A percentile compares a stretch with the other conserved stretches of the same genome.
Evolutionary conservation across 306 rosid species (phyloP).

Genomic region (Vachellia pachyceras): DNA sequence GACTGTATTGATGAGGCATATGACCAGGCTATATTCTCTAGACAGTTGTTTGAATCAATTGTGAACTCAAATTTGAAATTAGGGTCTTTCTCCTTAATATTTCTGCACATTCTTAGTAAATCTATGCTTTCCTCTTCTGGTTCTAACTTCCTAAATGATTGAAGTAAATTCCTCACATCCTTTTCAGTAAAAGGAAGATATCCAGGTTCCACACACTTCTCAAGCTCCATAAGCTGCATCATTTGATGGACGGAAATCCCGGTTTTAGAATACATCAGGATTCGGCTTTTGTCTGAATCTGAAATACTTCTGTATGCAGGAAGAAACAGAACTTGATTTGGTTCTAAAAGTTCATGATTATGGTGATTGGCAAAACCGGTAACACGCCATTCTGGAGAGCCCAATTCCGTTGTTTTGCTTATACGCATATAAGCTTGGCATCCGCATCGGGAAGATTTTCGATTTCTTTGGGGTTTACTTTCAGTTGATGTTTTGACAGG

Average conservation of each 20-base stretch:
- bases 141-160: slow-evolving; percentile 86
- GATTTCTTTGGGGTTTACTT: slow-evolving; percentile 87
- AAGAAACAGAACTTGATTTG: slow-evolving; percentile 97
- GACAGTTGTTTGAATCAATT: slow-evolving; percentile 69
- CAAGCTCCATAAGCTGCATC: slow-evolving; percentile 98
- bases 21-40: slow-evolving; percentile 94
- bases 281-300: slow-evolving; percentile 82
- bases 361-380: slow-evolving; percentile 95
- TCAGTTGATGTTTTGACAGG: slow-evolving; percentile 72
- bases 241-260: slow-evolving; percentile 98
- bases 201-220: slow-evolving; percentile 93
- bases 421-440: slow-evolving; percentile 94
- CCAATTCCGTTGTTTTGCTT: slow-evolving; percentile 86
- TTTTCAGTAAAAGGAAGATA: slow-evolving; percentile 93
- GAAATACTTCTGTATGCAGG: slow-evolving; percentile 95
- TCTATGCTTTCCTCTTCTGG: slow-evolving; percentile 89
- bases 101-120: slow-evolving; percentile 87
- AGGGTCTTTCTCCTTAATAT: slow-evolving; percentile 86
- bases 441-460: slow-evolving; percentile 93
- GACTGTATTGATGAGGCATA: slow-evolving; percentile 88
- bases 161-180: slow-evolving; percentile 93
- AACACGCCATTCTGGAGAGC: slow-evolving; percentile 90
- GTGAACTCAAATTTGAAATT: slow-evolving; percentile 88
- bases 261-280: slow-evolving; percentile 92
- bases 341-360: slow-evolving; percentile 90